Evolutionary conservation across 1,284 basidiomycete species (phyloP), one percentile per base, ranked within the genome.

Genomic region (Pascua guehoae): DNA sequence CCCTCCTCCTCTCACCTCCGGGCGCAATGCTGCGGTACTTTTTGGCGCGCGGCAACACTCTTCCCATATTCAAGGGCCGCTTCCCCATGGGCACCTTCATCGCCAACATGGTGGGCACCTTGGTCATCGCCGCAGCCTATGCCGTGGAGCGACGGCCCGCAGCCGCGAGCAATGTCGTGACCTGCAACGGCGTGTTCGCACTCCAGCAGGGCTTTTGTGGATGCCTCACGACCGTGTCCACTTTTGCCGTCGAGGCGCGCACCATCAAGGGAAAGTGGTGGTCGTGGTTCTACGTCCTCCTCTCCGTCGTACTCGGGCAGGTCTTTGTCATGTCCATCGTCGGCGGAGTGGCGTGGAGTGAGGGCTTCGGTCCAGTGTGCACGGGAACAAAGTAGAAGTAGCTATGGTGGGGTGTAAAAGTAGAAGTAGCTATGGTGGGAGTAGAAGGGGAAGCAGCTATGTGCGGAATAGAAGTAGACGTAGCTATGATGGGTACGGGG

Each of bases 171-270:
- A 24, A 12, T 0, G 16, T 82, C 82, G 3, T 69, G 4, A 80
- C 83, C 44, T 96, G 92, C 69, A 82, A 84, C 41, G 79, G 89
- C 16, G 74, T 95, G 47, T 86, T 88, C 70, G 91, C 89, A 1
- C 77, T 98, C 36, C 81, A 83, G 39, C 89, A 97, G 69, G 96
- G 96, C 3, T 97, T 93, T 70, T 98, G 94, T 71, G 96, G 94
- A 9, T 93, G 91, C 76, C 79, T 98, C 63, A 94, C 88, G 5
- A 99, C 96, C 0, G 83, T 99, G 60, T 93, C 89, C 76, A 98
- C 94, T 12, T 95, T 98, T 71, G 88, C 86, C 2, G 86, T 87
- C 4, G 96, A 99, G 73, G 76, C 91, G 39, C 75, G 81, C 8
- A 82, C 83, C 4, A 76, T 96, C 52, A 79, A 78, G 47, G 74